Evolutionary conservation across 257 asterid species (phyloP), one percentile per base, ranked within the genome.

Genomic region (Linaria vulgaris): DNA sequence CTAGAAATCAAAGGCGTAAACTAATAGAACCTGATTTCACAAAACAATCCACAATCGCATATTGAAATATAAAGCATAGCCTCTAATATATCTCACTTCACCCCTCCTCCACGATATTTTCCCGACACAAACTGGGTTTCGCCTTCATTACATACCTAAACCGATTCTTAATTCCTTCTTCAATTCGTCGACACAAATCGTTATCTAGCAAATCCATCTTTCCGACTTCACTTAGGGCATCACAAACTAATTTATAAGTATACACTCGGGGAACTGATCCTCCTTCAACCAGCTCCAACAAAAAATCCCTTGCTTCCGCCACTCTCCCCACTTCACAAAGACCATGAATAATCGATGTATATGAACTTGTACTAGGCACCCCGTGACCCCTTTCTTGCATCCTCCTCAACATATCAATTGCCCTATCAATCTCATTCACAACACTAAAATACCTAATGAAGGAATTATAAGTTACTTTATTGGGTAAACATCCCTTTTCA

Each of bases 221-320:
- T 46, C 88, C 91, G 4, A 24, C 79, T 5, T 73, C 67, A 63
- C 64, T 76, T n/a, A 89, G 63, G 2, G 79, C 79, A 54, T 78
- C 73, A 64, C 73, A 52, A 63, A 92, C 87, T 51, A 87, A 69
- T 44, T 58, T 79, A 44, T 89, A 92, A 43, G 97, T 89, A 74
- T 73, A 78, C 67, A 83, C 97, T 59, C 99, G 84, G 0, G 97
- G 97, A 72, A 80, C 51, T 1, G 94, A 83, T 25, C 99, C 99
- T 59, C 79, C 82, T 56, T 61, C 69, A 16, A 80, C 88, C 81
- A 87, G 71, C 85, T 92, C 91, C 45, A 66, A 74, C 68, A 92
- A 49, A 64, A 83, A 81, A 71, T 72, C 83, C 66, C 69, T 63
- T 8, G 96, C 97, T 70, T 92, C 95, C 1, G 14, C 69, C 64